Evolutionary conservation across 441 rosid genomes (phyloP).

Genomic region (Erodium trifolium): DNA sequence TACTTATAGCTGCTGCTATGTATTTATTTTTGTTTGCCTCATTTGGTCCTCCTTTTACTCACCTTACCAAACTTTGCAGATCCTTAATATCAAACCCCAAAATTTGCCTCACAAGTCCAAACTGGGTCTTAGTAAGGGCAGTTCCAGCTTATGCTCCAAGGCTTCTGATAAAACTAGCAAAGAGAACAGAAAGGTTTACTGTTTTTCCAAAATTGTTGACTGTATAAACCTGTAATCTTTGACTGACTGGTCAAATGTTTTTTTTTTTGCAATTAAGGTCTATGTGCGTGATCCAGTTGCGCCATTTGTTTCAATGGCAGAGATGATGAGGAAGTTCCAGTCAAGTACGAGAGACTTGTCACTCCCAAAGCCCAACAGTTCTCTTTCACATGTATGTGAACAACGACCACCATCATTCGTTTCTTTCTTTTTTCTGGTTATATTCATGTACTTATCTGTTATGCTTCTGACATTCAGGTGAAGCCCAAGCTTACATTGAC

Average conservation of each 20-base stretch:
- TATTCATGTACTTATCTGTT: constrained; percentile 21
- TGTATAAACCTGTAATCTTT: not conserved
- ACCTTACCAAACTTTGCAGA: constrained; percentile 34
- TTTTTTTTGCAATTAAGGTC: constrained; percentile 46
- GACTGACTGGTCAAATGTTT: constrained; percentile 8
- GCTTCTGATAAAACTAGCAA: constrained; percentile 34
- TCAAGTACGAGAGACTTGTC: constrained; percentile 74
- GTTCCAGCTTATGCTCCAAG: constrained; percentile 35
- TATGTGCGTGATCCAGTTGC: constrained; percentile 51
- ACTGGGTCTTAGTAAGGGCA: constrained; percentile 40
- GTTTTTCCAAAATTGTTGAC: not conserved
- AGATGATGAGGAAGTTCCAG: constrained; percentile 78
- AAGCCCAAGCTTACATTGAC: constrained; percentile 71
- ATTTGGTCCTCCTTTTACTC: not conserved
- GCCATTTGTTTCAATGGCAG: constrained; percentile 85
- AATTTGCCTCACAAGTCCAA: constrained; percentile 76
- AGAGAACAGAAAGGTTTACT: constrained; percentile 70
- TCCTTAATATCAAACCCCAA: constrained; percentile 64
- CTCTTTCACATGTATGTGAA: constrained; percentile 43
- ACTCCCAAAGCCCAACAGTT: constrained; percentile 27
- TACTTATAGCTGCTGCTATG: too few relatives aligned
- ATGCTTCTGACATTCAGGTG: constrained; percentile 37
- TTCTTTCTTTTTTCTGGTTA: constrained; percentile 11
- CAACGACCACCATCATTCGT: not conserved
- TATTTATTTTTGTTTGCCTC: not conserved